A percentile compares a stretch with the other conserved stretches of the same genome.
These are phyloP conservation scores for Phyllosticta capitalensis DNA, from an alignment of 2,329 filamentous ascomycete genomes.

Conservation along the genomic window DNA sequence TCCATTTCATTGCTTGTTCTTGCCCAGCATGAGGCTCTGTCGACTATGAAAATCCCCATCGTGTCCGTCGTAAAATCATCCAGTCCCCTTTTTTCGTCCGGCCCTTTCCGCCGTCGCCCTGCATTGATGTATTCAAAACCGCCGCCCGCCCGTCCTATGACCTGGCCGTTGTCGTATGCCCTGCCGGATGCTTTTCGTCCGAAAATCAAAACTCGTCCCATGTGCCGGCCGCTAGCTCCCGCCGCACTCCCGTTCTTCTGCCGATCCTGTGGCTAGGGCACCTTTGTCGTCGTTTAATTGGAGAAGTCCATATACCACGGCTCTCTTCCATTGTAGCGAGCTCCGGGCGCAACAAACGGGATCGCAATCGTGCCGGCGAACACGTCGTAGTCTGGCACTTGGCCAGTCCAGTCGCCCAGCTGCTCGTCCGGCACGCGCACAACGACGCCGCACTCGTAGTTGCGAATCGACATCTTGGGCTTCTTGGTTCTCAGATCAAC, in stretches of 20 bases:
- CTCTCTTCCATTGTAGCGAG: slow-evolving; percentile 35
- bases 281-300: not conserved
- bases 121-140: not conserved
- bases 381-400: slow-evolving; percentile 30
- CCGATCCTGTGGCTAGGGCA: not conserved
- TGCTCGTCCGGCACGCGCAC: slow-evolving; percentile 44
- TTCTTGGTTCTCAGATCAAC: slow-evolving; percentile 57
- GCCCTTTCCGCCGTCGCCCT: not conserved
- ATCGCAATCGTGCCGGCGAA: slow-evolving; percentile 51
- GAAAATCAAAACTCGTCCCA: not conserved
- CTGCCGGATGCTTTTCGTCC: not conserved
- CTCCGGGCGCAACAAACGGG: slow-evolving; percentile 54
- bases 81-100: not conserved
- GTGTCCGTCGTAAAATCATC: not conserved
- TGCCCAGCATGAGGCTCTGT: too few species aligned
- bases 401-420: slow-evolving; percentile 13
- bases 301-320: slow-evolving; percentile 33
- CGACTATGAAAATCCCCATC: too few species aligned
- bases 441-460: slow-evolving; percentile 93
- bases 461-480: slow-evolving; percentile 72
- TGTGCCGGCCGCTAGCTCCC: not conserved
- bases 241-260: not conserved
- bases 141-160: not conserved
- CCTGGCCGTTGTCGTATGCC: not conserved
- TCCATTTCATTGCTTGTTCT: too few species aligned